A percentile compares a stretch with the other conserved stretches of the same genome.
These are phyloP conservation scores for Penicillium argentinense DNA, from an alignment of 495 filamentous ascomycete species.

Conservation along the genomic window DNA sequence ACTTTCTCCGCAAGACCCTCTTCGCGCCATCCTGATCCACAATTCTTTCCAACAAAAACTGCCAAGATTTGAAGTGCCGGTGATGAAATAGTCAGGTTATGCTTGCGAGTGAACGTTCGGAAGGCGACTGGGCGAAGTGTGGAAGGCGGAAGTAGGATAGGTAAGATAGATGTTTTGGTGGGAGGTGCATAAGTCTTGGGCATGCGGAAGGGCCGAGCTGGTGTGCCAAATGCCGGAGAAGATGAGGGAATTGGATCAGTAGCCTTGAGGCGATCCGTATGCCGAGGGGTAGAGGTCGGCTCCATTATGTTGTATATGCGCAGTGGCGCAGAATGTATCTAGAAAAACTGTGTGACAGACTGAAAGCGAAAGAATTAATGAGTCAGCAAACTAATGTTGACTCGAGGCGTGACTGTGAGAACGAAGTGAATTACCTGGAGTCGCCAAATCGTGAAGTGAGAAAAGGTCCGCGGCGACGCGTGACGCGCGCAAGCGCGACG, in stretches of 20 bases:
- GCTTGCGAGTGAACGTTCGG: slow-evolving; percentile 95
- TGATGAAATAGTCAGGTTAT: slow-evolving; percentile 90
- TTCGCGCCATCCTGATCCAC: slow-evolving; percentile 94
- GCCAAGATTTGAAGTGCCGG: slow-evolving; percentile 81
- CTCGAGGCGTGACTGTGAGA: not conserved
- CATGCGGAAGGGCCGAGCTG: slow-evolving; percentile 64
- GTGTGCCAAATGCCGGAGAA: slow-evolving; percentile 85
- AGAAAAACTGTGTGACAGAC: too few species aligned
- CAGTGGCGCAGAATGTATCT: not conserved
- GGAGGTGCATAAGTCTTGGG: slow-evolving; percentile 43
- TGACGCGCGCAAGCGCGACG: slow-evolving; percentile 19
- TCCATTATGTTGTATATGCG: slow-evolving; percentile 16
- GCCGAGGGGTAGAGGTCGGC: slow-evolving; percentile 26
- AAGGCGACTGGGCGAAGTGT: slow-evolving; percentile 91
- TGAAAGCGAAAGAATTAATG: too few species aligned
- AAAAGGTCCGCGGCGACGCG: slow-evolving; percentile 19
- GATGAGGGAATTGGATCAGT: slow-evolving; percentile 74
- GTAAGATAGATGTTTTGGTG: slow-evolving; percentile 73
- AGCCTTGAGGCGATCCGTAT: slow-evolving; percentile 29
- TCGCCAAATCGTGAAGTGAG: not conserved
- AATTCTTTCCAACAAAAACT: slow-evolving; percentile 86
- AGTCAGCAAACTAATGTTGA: too few species aligned
- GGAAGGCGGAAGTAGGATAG: slow-evolving; percentile 82
- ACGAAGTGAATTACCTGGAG: not conserved
- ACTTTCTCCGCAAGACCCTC: slow-evolving; percentile 90